Evolutionary conservation across 805 yeast species (phyloP).

Genomic region (Suhomyces pyralidae): DNA sequence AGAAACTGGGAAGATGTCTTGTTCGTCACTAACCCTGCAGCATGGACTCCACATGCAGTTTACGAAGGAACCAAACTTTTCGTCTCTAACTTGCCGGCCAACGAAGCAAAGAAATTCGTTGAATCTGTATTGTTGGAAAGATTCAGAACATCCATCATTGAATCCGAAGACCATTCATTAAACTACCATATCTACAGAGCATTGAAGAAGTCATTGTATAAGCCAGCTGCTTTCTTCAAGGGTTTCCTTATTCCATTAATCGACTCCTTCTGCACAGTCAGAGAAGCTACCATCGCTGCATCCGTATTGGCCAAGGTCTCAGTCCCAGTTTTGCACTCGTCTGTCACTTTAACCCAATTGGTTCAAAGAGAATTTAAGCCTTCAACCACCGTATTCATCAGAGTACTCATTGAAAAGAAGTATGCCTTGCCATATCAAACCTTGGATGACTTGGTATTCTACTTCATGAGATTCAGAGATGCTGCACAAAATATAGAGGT

Average conservation of each 20-base stretch:
- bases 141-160: slow-evolving; percentile 68
- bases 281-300: slow-evolving; percentile 94
- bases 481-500: slow-evolving; percentile 45
- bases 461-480: slow-evolving; percentile 85
- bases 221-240: slow-evolving; percentile 96
- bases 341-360: slow-evolving; percentile 88
- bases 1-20: slow-evolving; percentile 95
- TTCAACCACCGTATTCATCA: slow-evolving; percentile 84
- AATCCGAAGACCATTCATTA: slow-evolving; percentile 69
- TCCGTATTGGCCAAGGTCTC: slow-evolving; percentile 87
- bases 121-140: slow-evolving; percentile 65
- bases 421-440: slow-evolving; percentile 97
- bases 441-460: slow-evolving; percentile 88
- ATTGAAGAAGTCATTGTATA: slow-evolving; percentile 86
- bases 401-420: slow-evolving; percentile 86
- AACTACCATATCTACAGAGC: slow-evolving; percentile 94
- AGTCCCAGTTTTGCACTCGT: slow-evolving; percentile 91
- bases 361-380: slow-evolving; percentile 80
- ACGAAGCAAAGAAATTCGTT: slow-evolving; percentile 84
- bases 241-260: slow-evolving; percentile 92
- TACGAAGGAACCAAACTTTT: slow-evolving; percentile 94
- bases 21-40: slow-evolving; percentile 86
- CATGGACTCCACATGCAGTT: slow-evolving; percentile 93
- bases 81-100: slow-evolving; percentile 83
- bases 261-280: slow-evolving; percentile 81